Percentiles rank a stretch among this genome's conserved stretches.
These are phyloP conservation scores for Cydonia oblonga DNA, from an alignment of 331 rosid genomes.

Conservation along the genomic window DNA sequence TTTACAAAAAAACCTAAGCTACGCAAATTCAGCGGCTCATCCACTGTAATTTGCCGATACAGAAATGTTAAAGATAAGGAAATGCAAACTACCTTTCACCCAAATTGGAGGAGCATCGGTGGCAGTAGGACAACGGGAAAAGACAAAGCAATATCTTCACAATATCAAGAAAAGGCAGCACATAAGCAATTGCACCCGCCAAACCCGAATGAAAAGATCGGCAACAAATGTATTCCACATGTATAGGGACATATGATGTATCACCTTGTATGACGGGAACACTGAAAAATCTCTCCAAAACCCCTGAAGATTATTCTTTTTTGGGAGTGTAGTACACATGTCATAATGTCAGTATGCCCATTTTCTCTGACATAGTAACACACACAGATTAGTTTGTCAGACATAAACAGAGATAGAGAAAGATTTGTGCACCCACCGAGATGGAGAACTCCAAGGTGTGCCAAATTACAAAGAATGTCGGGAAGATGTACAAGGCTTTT, in stretches of 20 bases:
- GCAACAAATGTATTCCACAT: background rate
- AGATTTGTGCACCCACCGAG: too few species aligned
- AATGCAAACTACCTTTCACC: slow-evolving; percentile 40
- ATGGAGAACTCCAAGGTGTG: too few species aligned
- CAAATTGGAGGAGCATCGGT: slow-evolving; percentile 47
- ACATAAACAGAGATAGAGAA: too few species aligned
- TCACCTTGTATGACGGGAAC: too few species aligned
- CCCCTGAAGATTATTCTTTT: background rate
- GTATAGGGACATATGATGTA: too few species aligned
- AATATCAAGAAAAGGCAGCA: slow-evolving; percentile 6
- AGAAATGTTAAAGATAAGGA: background rate
- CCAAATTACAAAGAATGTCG: too few species aligned
- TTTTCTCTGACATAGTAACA: too few species aligned
- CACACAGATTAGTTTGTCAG: too few species aligned
- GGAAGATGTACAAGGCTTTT: too few species aligned
- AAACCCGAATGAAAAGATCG: background rate
- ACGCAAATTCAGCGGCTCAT: background rate
- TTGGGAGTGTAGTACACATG: too few species aligned
- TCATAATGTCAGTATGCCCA: too few species aligned
- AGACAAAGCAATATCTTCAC: slow-evolving; percentile 61
- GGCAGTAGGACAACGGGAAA: slow-evolving; percentile 40
- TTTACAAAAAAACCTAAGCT: background rate
- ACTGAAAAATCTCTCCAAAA: too few species aligned
- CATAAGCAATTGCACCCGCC: background rate
- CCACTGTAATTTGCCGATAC: background rate